Base-by-base conservation (phyloP, 176 grass and related monocot species). In the Oryza meyeriana region DNA sequence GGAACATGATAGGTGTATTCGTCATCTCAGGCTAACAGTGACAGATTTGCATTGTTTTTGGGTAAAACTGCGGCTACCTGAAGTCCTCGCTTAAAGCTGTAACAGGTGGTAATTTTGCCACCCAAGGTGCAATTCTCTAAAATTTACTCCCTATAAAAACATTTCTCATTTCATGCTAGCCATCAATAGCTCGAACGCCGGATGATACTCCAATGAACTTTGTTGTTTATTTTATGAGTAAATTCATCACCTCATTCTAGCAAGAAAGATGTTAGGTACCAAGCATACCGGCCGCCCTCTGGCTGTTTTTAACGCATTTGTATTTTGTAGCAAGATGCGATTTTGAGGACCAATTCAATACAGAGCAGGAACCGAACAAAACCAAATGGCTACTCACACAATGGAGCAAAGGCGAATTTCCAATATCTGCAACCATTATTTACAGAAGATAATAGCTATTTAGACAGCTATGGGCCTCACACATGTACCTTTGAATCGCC, bases 351-450 rank as follows among this genome's bases (percentile, higher is more conserved):
- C 8, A 76, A 77, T 62, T 40, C n/a, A 75, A 75, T 67, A 33
- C 48, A 45, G 24, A 33, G 34, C 39, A 12, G 13, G 35, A 76
- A 26, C 40, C 8, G 0, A 76, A 69, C 18, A 69, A 40, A 62
- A 26, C 11, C 55, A 71, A 40, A 71, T 30, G 27, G 25, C 42
- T 30, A 74, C 20, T 6, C 18, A 83, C 83, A 76, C 72, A 65
- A 39, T 36, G 66, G 22, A 84, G 74, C 64, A 57, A 57, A 33
- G 4, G 8, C 80, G 39, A 79, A 59, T 55, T 65, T 79, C 62
- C 61, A 90, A 79, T 72, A 83, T 78, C 62, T 76, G 76, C 77
- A 90, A 69, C 31, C 83, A 82, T 86, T 86, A 79, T 86, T 86
- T 90, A 83, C 88, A 90, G 25, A 83, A 62, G 44, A 78, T 61